Base-by-base conservation (phyloP, 2,329 filamentous ascomycete species). In the Scopulariopsis brevicaulis region DNA sequence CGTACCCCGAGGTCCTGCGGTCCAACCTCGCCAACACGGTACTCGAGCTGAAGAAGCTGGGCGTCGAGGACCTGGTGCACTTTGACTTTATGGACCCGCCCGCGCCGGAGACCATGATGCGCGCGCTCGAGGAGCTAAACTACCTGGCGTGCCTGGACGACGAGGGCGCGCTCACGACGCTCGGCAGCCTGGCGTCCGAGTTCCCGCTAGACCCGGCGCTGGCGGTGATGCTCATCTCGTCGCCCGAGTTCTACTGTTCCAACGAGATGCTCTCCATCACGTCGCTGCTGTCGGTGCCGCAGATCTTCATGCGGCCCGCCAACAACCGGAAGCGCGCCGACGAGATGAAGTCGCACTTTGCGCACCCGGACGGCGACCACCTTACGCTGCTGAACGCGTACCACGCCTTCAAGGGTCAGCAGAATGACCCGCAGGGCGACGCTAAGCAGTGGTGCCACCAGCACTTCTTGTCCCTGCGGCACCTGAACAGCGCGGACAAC, bases 81-180 rank as follows among this genome's bases (percentile, higher is more conserved):
- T 99, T 99, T 68, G 95, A 99, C 69, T 80, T 99, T 54, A 97
- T 99, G 93, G 94, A 99, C 66, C 94, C 94, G 25, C 94, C 94
- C 0, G 93, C 95, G 1, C 95, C 94, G 0, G 95, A 99, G 75
- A 99, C 95, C 11, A 86, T 99, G 72, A 99, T 99, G 93, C 85
- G 95, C 64, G 94, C 94, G 3, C 77, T 99, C 24, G 94, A 99
- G 71, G 94, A 99, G 74, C 84, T 99, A 59, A 99, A 99, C 73
- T 99, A 96, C 70, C 81, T 99, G 18, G 91, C 93, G 15, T 97
- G 94, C 71, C 82, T 99, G 6, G 92, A 99, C 67, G 94, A 99
- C 65, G 93, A 99, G 64, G 94, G 94, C 65, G 89, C 96, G 67
- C 81, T 99, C 60, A 99, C 94, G 1, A 76, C 81, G 4, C 81